These are phyloP conservation scores for Moniliophthora roreri DNA, from an alignment of 1,284 basidiomycete species.

Conservation along the genomic window DNA sequence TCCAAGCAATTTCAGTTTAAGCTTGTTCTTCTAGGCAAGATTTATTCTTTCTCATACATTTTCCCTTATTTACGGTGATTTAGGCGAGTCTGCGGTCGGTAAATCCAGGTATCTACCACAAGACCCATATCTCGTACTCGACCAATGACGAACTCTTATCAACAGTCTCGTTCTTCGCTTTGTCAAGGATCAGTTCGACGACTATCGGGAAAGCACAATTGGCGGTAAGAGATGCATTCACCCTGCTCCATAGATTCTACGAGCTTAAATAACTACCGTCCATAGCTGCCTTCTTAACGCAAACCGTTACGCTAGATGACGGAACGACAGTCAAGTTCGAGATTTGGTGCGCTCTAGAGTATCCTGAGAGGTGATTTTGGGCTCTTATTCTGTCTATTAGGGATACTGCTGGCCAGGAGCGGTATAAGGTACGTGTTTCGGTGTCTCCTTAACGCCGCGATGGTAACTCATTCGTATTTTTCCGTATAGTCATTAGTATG, in stretches of 20 bases:
- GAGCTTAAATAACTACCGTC: constrained; percentile 15
- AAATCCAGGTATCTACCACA: constrained; percentile 75
- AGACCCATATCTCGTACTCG: constrained; percentile 10
- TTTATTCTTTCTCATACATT: constrained; percentile 9
- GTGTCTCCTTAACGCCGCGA: constrained; percentile 22
- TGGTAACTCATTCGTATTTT: constrained; percentile 15
- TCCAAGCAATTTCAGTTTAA: constrained; percentile 88
- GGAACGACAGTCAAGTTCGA: constrained; percentile 95
- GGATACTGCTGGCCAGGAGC: constrained; percentile 93
- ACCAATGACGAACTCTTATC: constrained; percentile 7
- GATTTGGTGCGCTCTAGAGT: constrained; percentile 74
- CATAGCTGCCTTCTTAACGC: constrained; percentile 92
- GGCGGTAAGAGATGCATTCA: constrained; percentile 49
- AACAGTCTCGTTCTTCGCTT: constrained; percentile 89
- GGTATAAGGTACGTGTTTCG: constrained; percentile 71
- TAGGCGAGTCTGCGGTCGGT: constrained; percentile 95
- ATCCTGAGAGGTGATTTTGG: constrained; percentile 6
- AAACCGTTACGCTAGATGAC: constrained; percentile 90
- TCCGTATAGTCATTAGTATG: constrained; percentile 61
- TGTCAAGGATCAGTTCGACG: constrained; percentile 97
- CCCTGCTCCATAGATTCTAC: constrained; percentile 16
- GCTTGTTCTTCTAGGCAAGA: constrained; percentile 86
- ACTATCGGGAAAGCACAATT: constrained; percentile 92
- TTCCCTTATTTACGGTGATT: constrained; percentile 9
- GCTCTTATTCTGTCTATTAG: constrained; percentile 35